Base-by-base conservation (phyloP, 306 rosid genomes). In the Fragaria ananassa region DNA sequence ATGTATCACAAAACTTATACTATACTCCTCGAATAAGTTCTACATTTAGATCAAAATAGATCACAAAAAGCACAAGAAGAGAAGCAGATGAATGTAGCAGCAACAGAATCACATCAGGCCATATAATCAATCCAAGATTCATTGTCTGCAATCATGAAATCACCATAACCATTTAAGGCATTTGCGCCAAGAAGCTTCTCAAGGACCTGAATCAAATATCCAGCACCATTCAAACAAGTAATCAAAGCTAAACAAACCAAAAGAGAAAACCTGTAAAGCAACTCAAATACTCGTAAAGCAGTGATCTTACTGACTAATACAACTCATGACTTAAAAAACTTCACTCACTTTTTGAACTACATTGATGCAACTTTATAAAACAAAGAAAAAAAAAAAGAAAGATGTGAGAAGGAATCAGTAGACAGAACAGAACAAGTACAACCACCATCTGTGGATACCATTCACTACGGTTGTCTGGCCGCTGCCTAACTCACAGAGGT, bases 391-490 rank as follows among this genome's bases (percentile, higher is more conserved):
- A 31, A 31, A 3, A 29, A 29, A 29, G 31, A 4, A 60, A 73
- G 65, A 86, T 90, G 85, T 89, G 89, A 77, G 91, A 85, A 85
- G 93, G 87, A 80, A 86, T 84, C 84, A 89, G 98, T 89, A 90
- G 96, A 86, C 41, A 51, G 78, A 87, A 74, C 73, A 87, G 74
- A 7, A 6, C 19, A 34, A 67, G 11, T 25, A n/a, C 80, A 15
- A 89, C 78, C 90, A 81, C 19, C 83, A 81, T 82, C 94, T 84
- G 96, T 90, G 96, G 96, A 93, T 75, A 84, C 83, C n/a, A 95
- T 90, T 89, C 89, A 10, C 93, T 90, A 90, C 90, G 91, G 96
- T 90, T 93, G 98, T 93, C 96, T 93, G 91, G 98, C 91, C 93
- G 90, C 91, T 86, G 87, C 91, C 82, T 31, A 75, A 81, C 72